Base-by-base conservation (phyloP, 2,329 filamentous ascomycete genomes). In the Blumeriella jaapii region DNA sequence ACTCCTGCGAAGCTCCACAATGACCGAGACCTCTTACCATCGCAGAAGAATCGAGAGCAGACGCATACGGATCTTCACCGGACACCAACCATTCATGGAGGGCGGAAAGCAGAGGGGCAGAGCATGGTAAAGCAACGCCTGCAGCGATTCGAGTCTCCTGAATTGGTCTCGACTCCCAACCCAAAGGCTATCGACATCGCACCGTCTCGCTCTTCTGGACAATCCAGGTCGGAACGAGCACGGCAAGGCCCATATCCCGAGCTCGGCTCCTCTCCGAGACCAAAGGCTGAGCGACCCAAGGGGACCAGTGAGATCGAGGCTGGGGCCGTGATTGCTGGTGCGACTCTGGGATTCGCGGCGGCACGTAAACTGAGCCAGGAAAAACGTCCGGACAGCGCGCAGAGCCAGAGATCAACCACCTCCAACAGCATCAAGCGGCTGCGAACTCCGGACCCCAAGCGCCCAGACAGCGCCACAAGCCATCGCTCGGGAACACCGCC, bases 391-490 rank as follows among this genome's bases (percentile, higher is more conserved):
- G 32, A 26, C 11, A 55, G 48, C 38, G 47, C 46, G 14, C 41
- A 49, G 40, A 51, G 44, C 23, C 43, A 48, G 32, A 42, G 46
- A 41, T 50, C 52, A 23, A 35, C 42, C 27, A 47, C 54, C 13
- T 48, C 54, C 20, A n/a, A n/a, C n/a, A 51, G 52, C 32, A 52
- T 54, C 22, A 54, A 51, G 41, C 49, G 54, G 12, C 36, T 56
- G 25, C 48, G 50, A 27, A 56, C 53, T 6, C 53, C 54, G 24
- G 50, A 54, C 38, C 40, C 42, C 18, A 55, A 65, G 22, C 68
- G 77, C 55, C 71, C 81, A 57, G 71, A 78, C 46, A 83, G 77
- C 56, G 58, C 67, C 43, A 54, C 62, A 46, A 76, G 67, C 58
- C 64, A 68, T 40, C 62, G 66, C 44, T 72, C 56, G 52, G 57